Evolutionary conservation across 2,329 filamentous ascomycete species (phyloP).

Genomic region (Xylariaceae sp.): DNA sequence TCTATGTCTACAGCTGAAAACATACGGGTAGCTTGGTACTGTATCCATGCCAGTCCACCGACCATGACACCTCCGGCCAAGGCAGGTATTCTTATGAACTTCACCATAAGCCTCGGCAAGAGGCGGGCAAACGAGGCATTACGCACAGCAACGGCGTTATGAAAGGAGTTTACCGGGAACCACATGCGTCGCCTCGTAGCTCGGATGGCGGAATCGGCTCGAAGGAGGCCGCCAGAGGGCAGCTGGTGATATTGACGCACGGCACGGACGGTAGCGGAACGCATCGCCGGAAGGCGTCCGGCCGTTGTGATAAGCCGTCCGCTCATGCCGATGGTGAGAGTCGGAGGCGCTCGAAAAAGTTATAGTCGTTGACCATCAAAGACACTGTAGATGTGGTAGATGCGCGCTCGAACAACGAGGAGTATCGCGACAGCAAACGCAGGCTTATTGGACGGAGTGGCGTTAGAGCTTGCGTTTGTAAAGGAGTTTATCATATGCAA

Average conservation of each 20-base stretch:
- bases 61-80: conserved; percentile 87
- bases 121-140: conserved; percentile 62
- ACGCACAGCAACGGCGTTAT: conserved; percentile 66
- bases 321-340: conserved; percentile 34
- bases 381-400: background rate
- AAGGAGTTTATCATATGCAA: background rate
- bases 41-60: conserved; percentile 83
- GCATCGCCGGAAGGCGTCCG: conserved; percentile 32
- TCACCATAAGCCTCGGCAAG: conserved; percentile 84
- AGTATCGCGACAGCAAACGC: conserved; percentile 4
- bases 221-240: conserved; percentile 64
- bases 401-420: background rate
- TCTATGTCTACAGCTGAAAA: conserved; percentile 23
- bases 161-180: conserved; percentile 78
- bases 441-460: conserved; percentile 7
- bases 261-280: conserved; percentile 39
- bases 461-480: background rate
- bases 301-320: conserved; percentile 36
- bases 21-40: conserved; percentile 90
- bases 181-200: conserved; percentile 62
- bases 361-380: conserved; percentile 29
- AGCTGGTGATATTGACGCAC: conserved; percentile 63
- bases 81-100: conserved; percentile 81
- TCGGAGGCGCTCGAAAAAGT: conserved; percentile 30
- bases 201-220: conserved; percentile 60